Base-by-base conservation (phyloP, 116 monocot genomes). In the Dioscorea cayenensis region DNA sequence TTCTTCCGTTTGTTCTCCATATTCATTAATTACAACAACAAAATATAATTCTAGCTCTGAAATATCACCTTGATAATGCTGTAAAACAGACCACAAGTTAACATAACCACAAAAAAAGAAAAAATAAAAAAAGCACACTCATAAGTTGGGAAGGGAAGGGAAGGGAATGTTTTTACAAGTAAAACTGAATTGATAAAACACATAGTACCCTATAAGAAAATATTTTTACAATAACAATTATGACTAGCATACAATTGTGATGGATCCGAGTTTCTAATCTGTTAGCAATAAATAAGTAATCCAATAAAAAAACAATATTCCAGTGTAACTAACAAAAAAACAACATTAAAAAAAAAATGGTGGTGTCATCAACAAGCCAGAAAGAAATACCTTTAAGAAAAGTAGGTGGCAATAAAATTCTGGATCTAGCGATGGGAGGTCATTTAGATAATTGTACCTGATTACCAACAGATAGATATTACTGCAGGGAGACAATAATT, bases 341-440 rank as follows among this genome's bases (percentile, higher is more conserved):
- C 19, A 66, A 19, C 36, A 66, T 43, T 43, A 43, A 43, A 43
- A 38, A 38, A 38, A 9, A 43, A n/a, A n/a, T n/a, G n/a, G n/a
- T 9, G 8, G 43, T 9, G 43, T 43, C 43, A 10, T n/a, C n/a
- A 37, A 37, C 9, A n/a, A n/a, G 37, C 25, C 19, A 67, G 16
- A 63, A 67, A 68, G 17, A 22, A 7, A 51, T 68, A 99, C 99
- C 94, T 99, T 99, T 66, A 94, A 69, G 71, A 94, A 99, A 49
- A 89, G 84, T 74, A 99, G 99, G 63, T 99, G 99, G 6, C 85
- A 91, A 84, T 91, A 99, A 71, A 99, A 80, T 63, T 99, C 99
- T 20, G 91, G 91, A 85, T 99, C 99, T 20, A 99, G 73, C 20
- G 99, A 99, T 84, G 99, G 94, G 65, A 99, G 81, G 72, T 99